Evolutionary conservation across 176 grass and related monocot genomes (phyloP).

Genomic region (Musa acuminata): DNA sequence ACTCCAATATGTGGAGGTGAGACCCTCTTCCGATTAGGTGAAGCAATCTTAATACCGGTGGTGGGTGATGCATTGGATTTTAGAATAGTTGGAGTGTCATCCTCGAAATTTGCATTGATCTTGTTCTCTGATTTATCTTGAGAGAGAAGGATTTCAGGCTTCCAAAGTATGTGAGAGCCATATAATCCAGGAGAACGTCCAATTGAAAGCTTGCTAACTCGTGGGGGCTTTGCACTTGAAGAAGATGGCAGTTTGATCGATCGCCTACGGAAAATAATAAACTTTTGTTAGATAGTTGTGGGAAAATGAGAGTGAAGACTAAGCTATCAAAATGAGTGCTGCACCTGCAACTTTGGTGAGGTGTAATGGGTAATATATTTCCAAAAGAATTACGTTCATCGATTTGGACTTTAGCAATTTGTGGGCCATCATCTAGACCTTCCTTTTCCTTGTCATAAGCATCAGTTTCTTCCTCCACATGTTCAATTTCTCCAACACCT

Average conservation of each 20-base stretch:
- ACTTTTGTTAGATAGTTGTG: constrained; percentile 3
- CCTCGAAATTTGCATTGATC: constrained; percentile 17
- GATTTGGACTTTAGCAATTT: constrained; percentile 38
- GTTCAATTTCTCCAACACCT: constrained; percentile 52
- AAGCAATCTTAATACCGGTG: constrained; percentile 49
- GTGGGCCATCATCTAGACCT: constrained; percentile 37
- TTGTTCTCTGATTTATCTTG: constrained; percentile 29
- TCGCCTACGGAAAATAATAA: constrained; percentile 31
- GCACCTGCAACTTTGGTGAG: constrained; percentile 57
- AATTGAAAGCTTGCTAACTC: constrained; percentile 38
- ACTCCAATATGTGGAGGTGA: constrained; percentile 60
- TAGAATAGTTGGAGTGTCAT: constrained; percentile 45
- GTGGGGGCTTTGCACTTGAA: constrained; percentile 72
- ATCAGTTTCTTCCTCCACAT: constrained; percentile 40
- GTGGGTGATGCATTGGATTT: constrained; percentile 36
- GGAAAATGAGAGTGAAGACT: background rate
- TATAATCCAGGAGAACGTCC: constrained; percentile 42
- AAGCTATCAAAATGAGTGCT: constrained; percentile 3
- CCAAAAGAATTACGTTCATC: constrained; percentile 31
- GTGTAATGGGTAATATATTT: constrained; percentile 66
- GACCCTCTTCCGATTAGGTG: constrained; percentile 87
- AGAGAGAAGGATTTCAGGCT: constrained; percentile 15
- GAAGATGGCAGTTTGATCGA: constrained; percentile 54
- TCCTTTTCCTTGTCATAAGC: constrained; percentile 46
- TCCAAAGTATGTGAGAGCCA: constrained; percentile 31